Evolutionary conservation across 352 stramenopile species (phyloP).

Genomic region (Globisporangium paddicum): DNA sequence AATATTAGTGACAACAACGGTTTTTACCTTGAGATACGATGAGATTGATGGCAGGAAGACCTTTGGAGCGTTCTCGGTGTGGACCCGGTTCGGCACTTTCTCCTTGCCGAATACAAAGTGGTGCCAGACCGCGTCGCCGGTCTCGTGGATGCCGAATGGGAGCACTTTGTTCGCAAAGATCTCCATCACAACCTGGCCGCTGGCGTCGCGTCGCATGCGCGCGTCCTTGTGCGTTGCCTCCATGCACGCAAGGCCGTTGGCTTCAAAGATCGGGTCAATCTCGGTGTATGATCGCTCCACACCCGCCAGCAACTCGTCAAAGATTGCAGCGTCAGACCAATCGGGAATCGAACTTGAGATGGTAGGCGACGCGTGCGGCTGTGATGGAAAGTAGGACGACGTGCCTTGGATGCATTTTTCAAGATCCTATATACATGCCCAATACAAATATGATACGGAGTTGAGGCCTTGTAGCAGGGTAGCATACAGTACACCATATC

Average conservation of each 20-base stretch:
- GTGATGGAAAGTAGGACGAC: too few species aligned
- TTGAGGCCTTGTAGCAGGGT: too few species aligned
- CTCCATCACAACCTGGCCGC: slow-evolving; percentile 30
- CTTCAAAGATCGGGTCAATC: not conserved
- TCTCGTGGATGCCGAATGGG: slow-evolving; percentile 31
- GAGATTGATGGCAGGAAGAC: slow-evolving; percentile 10
- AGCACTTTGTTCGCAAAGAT: slow-evolving; percentile 33
- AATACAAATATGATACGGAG: too few species aligned
- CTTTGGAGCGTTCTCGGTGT: slow-evolving; percentile 25
- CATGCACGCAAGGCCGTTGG: not conserved
- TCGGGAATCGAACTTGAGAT: too few species aligned
- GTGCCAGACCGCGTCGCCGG: slow-evolving; percentile 28
- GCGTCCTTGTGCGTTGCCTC: not conserved
- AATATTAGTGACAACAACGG: too few species aligned
- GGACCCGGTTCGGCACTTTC: slow-evolving; percentile 17
- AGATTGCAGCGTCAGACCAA: not conserved
- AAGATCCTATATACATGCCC: not conserved
- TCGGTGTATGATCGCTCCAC: not conserved
- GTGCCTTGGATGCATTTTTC: too few species aligned
- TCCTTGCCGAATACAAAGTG: slow-evolving; percentile 23
- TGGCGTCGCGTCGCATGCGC: not conserved
- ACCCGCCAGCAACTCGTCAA: not conserved
- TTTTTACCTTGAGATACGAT: slow-evolving; percentile 14
- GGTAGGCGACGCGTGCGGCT: too few species aligned
- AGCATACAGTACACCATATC: too few species aligned